Evolutionary conservation across 2,329 filamentous ascomycete genomes (phyloP), one percentile per base, ranked within the genome.

Genomic region (Fusarium verticillioides): DNA sequence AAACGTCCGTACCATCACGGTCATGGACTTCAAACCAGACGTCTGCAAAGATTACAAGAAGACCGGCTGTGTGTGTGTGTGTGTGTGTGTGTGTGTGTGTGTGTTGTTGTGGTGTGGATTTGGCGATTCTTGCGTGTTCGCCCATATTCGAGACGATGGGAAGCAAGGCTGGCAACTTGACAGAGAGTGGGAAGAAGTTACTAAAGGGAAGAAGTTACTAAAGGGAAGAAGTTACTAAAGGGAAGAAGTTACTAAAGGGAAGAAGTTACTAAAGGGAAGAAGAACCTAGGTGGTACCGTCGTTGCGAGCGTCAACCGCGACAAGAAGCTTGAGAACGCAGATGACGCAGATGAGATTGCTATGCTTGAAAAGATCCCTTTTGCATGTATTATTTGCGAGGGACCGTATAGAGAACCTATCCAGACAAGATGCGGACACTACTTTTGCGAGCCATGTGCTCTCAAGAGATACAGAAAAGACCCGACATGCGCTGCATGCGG

Each of bases 81-180:
- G 23, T 23, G 23, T 23, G 23, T 23, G 23, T 23, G 23, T 23
- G 23, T 23, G 23, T 23, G 23, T 23, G 23, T 23, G 23, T 23
- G 23, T 23, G 23, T 23, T n/a, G n/a, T n/a, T n/a, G n/a, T n/a
- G n/a, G 26, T 83, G 81, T 43, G 81, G 81, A 0, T 82, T 77
- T 18, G 79, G 79, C 0, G 80, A 82, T 16, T 73, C 93, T 84
- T 28, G 91, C 85, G 97, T 95, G 78, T 96, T 91, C 79, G 79
- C 44, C 0, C 44, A 47, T 3, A 30, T 47, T 15, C 4, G 44
- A 8, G 44, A 47, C 1, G 44, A 47, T 47, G 44, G 30, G 26
- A 47, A 96, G 77, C 93, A 95, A 80, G 96, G 96, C 6, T 99
- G 96, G 96, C 94, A 98, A 81, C 87, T 99, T 9, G 96, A 99